phyloP scores from a whole-genome alignment of 2,329 filamentous ascomycete genomes.

The Pseudogymnoascus sp. region DNA sequence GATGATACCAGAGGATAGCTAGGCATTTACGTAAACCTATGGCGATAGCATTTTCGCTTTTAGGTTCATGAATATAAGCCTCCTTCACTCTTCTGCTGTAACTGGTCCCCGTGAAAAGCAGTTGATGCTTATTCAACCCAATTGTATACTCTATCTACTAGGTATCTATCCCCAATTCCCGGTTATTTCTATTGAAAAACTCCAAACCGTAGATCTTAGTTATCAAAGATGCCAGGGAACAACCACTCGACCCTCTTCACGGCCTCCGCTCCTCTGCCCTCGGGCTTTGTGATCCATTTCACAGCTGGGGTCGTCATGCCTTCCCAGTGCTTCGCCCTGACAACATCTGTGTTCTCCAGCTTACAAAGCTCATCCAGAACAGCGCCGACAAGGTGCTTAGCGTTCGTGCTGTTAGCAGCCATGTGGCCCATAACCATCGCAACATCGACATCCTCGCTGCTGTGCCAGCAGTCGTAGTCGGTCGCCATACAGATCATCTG shows the following conservation, averaged over 20 bases:
- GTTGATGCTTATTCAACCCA: not conserved
- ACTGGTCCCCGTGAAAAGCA: not conserved
- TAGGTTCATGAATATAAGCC: not conserved
- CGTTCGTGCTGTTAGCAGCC: conserved; percentile 86
- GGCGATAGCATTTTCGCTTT: not conserved
- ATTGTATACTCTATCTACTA: not conserved
- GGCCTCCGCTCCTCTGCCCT: conserved; percentile 66
- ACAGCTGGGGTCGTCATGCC: conserved; percentile 72
- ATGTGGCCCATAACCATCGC: conserved; percentile 97
- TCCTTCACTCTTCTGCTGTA: not conserved
- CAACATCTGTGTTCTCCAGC: conserved; percentile 67
- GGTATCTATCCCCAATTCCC: not conserved
- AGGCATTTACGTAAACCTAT: not conserved
- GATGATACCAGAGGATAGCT: conserved; percentile 3
- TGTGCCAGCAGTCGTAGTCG: conserved; percentile 98
- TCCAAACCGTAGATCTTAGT: conserved; percentile 4
- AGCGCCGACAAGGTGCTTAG: conserved; percentile 73
- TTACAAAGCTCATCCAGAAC: conserved; percentile 81
- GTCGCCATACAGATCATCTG: conserved; percentile 99
- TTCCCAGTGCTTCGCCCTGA: conserved; percentile 75
- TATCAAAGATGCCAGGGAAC: conserved; percentile 58
- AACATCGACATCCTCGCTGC: conserved; percentile 76
- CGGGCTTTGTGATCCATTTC: conserved; percentile 72
- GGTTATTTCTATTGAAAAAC: not conserved
- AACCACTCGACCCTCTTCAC: conserved; percentile 77